Base-by-base conservation (phyloP, 352 stramenopile genomes). In the Phytophthora idaei region DNA sequence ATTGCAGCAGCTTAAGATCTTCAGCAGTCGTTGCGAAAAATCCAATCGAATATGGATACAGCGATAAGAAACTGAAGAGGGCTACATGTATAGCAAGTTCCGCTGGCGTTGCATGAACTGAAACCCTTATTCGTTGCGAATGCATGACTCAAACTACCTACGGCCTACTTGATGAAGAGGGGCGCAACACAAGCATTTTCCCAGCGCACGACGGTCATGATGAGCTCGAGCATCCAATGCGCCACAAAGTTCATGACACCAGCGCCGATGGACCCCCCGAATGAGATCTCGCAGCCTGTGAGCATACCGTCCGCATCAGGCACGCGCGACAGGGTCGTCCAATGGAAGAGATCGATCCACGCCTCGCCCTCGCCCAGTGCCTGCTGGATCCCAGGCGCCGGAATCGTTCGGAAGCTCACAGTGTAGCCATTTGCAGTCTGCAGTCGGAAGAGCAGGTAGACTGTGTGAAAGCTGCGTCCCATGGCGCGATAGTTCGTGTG, bases 171-270 rank as follows among this genome's bases (percentile, higher is more conserved):
- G 52, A 90, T 81, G 39, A 83, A 78, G 52, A 90, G 61, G 1
- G 83, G 83, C 15, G 77, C 76, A 11, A 90, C 59, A 50, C 77
- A 86, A 6, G 77, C 72, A 42, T 79, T 88, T 49, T 92, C 83
- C 81, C 83, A 90, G 32, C 81, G 77, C 44, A 92, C 73, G 41
- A 89, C 79, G 4, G 78, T 89, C 77, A 90, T 86, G 37, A 87
- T 80, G 62, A 92, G 77, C 71, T 92, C 81, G n/a, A 92, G 77
- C 81, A 90, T 89, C 81, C 83, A 92, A 55, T 89, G 79, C 41
- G 78, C 74, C 4, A 80, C 80, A 15, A 89, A 90, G 55, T 87
- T 89, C 64, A 89, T 75, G 37, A 83, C 70, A 4, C 64, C 61
- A 9, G 73, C 79, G n/a, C 72, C 74, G 15, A 92, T 65, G 4